These are phyloP conservation scores for Trametes cinnabarina DNA, from an alignment of 768 basidiomycete species.

Conservation along the genomic window DNA sequence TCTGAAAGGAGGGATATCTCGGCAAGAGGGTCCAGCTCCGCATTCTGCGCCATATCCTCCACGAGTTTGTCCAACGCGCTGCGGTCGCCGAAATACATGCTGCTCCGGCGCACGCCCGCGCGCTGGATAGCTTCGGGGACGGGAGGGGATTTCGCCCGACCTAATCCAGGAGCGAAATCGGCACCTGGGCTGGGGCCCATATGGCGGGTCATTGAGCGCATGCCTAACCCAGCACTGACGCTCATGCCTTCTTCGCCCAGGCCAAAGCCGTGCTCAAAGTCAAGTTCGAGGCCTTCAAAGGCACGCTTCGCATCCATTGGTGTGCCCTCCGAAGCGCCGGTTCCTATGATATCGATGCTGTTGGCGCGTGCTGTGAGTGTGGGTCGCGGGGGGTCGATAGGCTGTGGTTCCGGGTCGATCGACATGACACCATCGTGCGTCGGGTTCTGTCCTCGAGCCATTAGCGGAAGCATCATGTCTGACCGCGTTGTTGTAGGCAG, in stretches of 20 bases:
- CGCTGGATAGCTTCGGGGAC: neutral
- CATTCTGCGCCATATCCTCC: conserved; percentile 32
- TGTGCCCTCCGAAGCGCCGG: neutral
- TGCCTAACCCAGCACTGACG: conserved; percentile 11
- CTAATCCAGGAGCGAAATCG: neutral
- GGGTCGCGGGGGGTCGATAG: conserved; percentile 35
- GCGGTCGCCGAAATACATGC: conserved; percentile 33
- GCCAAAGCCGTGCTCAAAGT: conserved; percentile 21
- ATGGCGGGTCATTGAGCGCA: conserved; percentile 3
- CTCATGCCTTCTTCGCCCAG: conserved; percentile 17
- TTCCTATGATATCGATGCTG: conserved; percentile 15
- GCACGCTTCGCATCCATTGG: conserved; percentile 11
- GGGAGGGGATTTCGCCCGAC: conserved; percentile 3
- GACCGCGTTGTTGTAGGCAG: neutral
- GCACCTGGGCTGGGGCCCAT: neutral
- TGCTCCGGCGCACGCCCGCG: conserved; percentile 1
- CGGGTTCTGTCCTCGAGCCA: conserved; percentile 22
- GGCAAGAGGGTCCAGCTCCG: conserved; percentile 19
- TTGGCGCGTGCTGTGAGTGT: conserved; percentile 24
- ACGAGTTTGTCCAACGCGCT: conserved; percentile 43
- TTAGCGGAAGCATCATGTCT: conserved; percentile 2
- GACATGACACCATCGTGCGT: conserved; percentile 35
- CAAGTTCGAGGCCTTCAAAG: conserved; percentile 27
- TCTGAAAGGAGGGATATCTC: conserved; percentile 12
- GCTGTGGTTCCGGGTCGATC: conserved; percentile 33